Evolutionary conservation across 2,329 filamentous ascomycete genomes (phyloP), one percentile per base, ranked within the genome.

Genomic region (Aspergillus sp.): DNA sequence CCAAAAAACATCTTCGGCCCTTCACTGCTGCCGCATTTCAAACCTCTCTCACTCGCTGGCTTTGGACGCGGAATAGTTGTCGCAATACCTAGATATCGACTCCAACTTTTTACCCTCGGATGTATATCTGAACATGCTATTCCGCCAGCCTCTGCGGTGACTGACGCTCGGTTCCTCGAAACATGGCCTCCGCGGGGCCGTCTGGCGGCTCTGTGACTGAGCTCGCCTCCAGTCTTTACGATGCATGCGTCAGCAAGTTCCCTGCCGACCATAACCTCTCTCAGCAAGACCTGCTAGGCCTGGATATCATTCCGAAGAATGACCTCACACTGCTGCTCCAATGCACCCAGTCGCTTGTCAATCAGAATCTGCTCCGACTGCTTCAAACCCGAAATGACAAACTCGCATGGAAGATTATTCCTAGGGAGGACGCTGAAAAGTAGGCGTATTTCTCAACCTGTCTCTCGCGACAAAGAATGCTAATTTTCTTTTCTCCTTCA

Each of bases 391-490:
- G 72, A 62, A 76, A 77, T 61, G 74, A 77, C 62, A 71, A 73
- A 40, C 67, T 79, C 41, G 77, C 75, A 40, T 81, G 79, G 78
- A 79, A 79, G 65, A 67, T 81, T 41, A 77, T 81, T 59, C 73
- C 76, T 40, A 72, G 75, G 54, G 77, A 79, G 59, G 77, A 79
- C 69, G 79, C 79, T 59, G 75, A 77, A 68, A 81, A 79, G 77
- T 81, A 76, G 53, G 70, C 46, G 19, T 15, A 6, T 41, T 17
- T 21, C 1, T 9, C 25, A 21, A 17, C 33, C 3, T 23, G 3
- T 6, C 12, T 37, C n/a, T 27, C 19, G 15, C 15, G 23, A 40
- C 19, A 37, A 19, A 23, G 11, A 41, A 21, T 61, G 46, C 59
- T 60, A 51, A 65, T 61, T 41, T 49, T 56, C 50, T 50, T 31